Percentiles rank a stretch among this genome's conserved stretches.
These are phyloP conservation scores for Fraxinus latifolia DNA, from an alignment of 305 asterid genomes.

Conservation along the genomic window DNA sequence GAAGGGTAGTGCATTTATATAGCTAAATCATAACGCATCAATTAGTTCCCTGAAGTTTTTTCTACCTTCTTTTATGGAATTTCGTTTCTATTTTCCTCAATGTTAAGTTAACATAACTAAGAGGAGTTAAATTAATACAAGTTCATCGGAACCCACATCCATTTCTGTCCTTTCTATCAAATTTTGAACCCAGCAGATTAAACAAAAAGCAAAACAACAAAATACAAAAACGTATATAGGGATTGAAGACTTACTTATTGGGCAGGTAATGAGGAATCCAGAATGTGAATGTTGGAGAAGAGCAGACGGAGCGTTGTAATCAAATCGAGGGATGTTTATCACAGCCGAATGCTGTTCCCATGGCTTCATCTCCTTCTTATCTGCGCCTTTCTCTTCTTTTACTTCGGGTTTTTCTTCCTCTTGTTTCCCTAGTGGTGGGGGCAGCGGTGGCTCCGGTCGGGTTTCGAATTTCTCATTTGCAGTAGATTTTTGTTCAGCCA, in stretches of 20 bases:
- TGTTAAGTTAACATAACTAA: not conserved
- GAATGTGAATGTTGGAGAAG: slow-evolving; percentile 37
- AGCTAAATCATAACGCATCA: not conserved
- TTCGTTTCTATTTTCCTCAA: not conserved
- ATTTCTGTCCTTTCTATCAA: not conserved
- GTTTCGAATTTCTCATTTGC: not conserved
- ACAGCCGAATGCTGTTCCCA: slow-evolving; percentile 55
- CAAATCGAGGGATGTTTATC: slow-evolving; percentile 44
- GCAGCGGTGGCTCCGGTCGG: not conserved
- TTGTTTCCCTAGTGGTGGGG: not conserved
- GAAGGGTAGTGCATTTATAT: not conserved
- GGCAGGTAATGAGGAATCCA: slow-evolving; percentile 50
- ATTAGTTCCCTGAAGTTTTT: not conserved
- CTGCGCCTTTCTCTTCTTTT: not conserved
- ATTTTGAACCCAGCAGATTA: not conserved
- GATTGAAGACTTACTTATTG: slow-evolving; percentile 31
- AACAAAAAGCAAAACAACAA: not conserved
- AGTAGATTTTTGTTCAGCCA: not conserved
- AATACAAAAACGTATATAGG: not conserved
- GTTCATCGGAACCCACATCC: not conserved
- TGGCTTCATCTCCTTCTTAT: slow-evolving; percentile 39
- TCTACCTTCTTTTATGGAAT: not conserved
- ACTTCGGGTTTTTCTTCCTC: not conserved
- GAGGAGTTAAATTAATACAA: not conserved
- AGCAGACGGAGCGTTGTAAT: slow-evolving; percentile 42